Conservation (phyloP, 2,329 filamentous ascomycete genomes). For the Clonostachys sp. region DNA sequence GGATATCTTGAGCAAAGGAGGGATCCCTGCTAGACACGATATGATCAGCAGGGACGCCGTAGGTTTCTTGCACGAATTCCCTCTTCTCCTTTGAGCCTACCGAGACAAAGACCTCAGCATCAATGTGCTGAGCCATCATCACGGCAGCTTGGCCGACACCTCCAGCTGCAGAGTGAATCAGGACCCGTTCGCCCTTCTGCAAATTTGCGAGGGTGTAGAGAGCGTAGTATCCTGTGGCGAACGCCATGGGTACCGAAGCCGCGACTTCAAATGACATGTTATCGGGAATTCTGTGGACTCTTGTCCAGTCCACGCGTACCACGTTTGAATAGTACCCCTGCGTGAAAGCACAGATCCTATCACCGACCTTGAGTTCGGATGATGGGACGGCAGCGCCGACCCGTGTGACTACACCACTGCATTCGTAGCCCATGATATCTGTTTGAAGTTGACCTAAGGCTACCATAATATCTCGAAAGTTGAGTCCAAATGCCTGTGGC, state of each 20-base stretch:
- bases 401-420: constrained; percentile 16
- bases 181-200: constrained; percentile 11
- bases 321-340: constrained; percentile 4
- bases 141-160: constrained; percentile 23
- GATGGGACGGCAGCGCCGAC: constrained; percentile 12
- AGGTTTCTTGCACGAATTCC: constrained; percentile 26
- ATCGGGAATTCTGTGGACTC: constrained; percentile 22
- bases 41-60: constrained; percentile 24
- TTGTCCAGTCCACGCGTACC: too few relatives aligned
- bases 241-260: constrained; percentile 25
- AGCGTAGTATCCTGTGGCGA: constrained; percentile 19
- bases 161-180: constrained; percentile 17
- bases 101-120: constrained; percentile 8
- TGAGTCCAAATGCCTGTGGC: constrained; percentile 21
- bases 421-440: constrained; percentile 11
- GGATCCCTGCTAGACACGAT: constrained; percentile 18
- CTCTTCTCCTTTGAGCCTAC: constrained; percentile 23
- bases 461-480: constrained; percentile 26
- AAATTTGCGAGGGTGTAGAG: constrained; percentile 4
- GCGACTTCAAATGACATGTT: constrained; percentile 24
- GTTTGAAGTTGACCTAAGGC: constrained; percentile 14
- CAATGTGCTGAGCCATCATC: constrained; percentile 13
- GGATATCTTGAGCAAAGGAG: constrained; percentile 10
- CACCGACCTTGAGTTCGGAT: constrained; percentile 17
- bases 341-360: constrained; percentile 20